phyloP scores from a whole-genome alignment of 2,329 filamentous ascomycete species.

The Fusarium euwallaceae region DNA sequence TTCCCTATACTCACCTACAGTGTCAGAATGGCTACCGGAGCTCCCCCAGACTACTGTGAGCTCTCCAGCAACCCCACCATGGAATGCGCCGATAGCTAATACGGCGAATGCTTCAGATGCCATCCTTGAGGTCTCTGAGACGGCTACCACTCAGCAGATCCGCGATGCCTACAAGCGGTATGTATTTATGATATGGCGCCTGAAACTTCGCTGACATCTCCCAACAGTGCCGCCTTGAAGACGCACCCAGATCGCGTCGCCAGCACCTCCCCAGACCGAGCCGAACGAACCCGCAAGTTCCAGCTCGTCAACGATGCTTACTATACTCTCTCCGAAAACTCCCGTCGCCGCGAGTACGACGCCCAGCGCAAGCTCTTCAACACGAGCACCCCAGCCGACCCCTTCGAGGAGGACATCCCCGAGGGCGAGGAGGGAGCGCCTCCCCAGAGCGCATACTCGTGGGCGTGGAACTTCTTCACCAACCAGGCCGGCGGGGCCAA shows the following conservation, averaged over 20 bases:
- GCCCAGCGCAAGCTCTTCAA: conserved; percentile 63
- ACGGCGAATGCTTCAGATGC: conserved; percentile 67
- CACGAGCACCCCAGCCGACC: conserved; percentile 51
- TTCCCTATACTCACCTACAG: conserved; percentile 6
- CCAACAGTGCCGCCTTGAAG: conserved; percentile 83
- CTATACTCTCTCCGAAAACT: conserved; percentile 86
- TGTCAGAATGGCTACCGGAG: conserved; percentile 52
- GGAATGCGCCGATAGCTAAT: conserved; percentile 29
- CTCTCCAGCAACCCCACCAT: conserved; percentile 28
- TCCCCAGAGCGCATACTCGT: conserved; percentile 74
- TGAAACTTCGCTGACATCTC: conserved; percentile 28
- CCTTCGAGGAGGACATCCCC: conserved; percentile 58
- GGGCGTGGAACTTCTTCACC: conserved; percentile 78
- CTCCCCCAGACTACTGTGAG: conserved; percentile 72
- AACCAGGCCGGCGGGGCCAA: conserved; percentile 44
- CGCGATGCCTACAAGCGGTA: conserved; percentile 95
- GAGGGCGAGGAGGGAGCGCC: conserved; percentile 47
- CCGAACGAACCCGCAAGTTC: conserved; percentile 85
- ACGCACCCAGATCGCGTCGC: conserved; percentile 94
- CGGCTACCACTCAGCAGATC: conserved; percentile 84
- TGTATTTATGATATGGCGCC: conserved; percentile 10
- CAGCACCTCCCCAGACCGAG: conserved; percentile 84
- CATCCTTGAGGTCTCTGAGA: conserved; percentile 79
- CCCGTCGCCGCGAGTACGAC: conserved; percentile 87
- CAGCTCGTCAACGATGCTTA: conserved; percentile 95